Evolutionary conservation across 2,329 filamentous ascomycete genomes (phyloP), one percentile per base, ranked within the genome.

Genomic region (Didymellaceae sp.): DNA sequence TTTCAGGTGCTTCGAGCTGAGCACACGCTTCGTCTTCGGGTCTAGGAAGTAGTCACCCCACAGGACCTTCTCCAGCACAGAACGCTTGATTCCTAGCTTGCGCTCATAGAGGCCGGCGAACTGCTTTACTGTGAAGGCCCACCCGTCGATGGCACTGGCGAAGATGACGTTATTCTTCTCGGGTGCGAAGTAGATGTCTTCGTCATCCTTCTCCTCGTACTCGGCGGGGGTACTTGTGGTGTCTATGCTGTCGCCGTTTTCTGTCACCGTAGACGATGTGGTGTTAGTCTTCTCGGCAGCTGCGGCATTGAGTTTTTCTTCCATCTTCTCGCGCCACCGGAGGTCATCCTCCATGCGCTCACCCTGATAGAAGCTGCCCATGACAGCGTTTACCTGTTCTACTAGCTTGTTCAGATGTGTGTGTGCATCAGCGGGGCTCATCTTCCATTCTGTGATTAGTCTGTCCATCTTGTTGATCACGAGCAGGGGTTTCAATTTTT

Each of bases 151-250:
- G 52, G 94, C 94, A 71, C 93, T 97, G 77, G 91, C 91, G 73
- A 99, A 99, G 58, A 99, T 97, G 72, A 99, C 94, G 68, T 99
- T 99, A 74, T 97, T 97, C 75, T 93, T 96, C 70, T 99, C 94
- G 0, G 94, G 94, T 0, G 94, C 91, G 75, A 99, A 99, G 73
- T 99, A 99, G 20, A 99, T 86, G 71, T 97, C 92, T 71, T 97
- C 92, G 66, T 99, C 94, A 66, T 97, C 92, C 62, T 86, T 86
- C 71, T 97, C 94, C 71, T 97, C 87, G 62, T 91, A 99, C 37
- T 84, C 82, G 8, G 77, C 78, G 24, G 78, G 75, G 0, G 80
- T 79, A 28, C 71, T 73, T 32, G 76, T 79, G 2, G 75, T 78
- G 32, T 78, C 73, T 30, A 76, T 59, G 24, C 73, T 74, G 49